Evolutionary conservation across 495 filamentous ascomycete genomes (phyloP).

Genomic region (Xylaria grammica): DNA sequence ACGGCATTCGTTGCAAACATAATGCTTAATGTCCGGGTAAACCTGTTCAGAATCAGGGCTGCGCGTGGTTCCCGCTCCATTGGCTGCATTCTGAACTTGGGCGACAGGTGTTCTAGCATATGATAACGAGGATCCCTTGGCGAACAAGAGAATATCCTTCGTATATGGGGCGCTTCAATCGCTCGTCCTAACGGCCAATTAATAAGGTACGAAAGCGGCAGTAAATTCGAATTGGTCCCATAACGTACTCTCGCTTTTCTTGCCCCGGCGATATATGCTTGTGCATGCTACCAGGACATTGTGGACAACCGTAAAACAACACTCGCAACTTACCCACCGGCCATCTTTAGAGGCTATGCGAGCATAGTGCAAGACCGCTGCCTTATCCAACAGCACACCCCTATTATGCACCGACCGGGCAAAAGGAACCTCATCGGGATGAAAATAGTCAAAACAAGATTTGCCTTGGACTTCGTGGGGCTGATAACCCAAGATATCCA

Average conservation of each 20-base stretch:
- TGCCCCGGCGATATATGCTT: conserved; percentile 73
- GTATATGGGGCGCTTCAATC: conserved; percentile 77
- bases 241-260: conserved; percentile 73
- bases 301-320: conserved; percentile 87
- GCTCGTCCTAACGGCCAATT: conserved; percentile 65
- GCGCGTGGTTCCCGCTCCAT: conserved; percentile 79
- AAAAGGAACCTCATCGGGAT: conserved; percentile 79
- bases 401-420: conserved; percentile 74
- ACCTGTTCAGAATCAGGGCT: conserved; percentile 85
- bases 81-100: conserved; percentile 74
- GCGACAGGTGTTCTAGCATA: conserved; percentile 84
- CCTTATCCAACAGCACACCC: conserved; percentile 80
- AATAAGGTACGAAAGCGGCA: conserved; percentile 23
- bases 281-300: conserved; percentile 86
- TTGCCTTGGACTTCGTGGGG: conserved; percentile 76
- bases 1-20: conserved; percentile 87
- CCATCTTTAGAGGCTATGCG: conserved; percentile 71
- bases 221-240: conserved; percentile 17
- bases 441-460: conserved; percentile 87
- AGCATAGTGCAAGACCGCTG: conserved; percentile 82
- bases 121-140: conserved; percentile 87
- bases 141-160: conserved; percentile 79
- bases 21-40: conserved; percentile 79
- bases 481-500: conserved; percentile 80
- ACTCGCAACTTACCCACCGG: conserved; percentile 82